A percentile compares a stretch with the other conserved stretches of the same genome.
Conservation (phyloP, 257 asterid species). For the Przewalskia tangutica region DNA sequence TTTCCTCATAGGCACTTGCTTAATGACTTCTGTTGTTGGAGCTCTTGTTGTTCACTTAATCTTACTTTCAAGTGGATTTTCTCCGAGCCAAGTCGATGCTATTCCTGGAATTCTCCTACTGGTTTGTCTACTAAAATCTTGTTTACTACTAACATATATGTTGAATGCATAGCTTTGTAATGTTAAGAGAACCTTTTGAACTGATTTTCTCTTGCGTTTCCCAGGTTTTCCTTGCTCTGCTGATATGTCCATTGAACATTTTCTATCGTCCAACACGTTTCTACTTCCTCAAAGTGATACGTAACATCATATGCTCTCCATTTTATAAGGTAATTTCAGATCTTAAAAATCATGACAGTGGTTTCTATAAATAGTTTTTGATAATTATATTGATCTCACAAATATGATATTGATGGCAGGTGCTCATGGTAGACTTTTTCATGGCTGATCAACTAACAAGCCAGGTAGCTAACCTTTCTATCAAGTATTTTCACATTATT, state of each 20-base stretch:
- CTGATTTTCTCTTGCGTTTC: neutral
- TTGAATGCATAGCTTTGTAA: neutral
- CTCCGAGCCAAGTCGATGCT: slow-evolving; percentile 41
- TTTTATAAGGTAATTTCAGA: slow-evolving; percentile 58
- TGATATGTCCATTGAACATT: slow-evolving; percentile 70
- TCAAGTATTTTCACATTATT: neutral
- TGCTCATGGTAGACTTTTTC: slow-evolving; percentile 84
- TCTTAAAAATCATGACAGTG: neutral
- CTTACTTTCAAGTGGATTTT: slow-evolving; percentile 45
- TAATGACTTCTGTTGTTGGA: slow-evolving; percentile 80
- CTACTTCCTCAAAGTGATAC: slow-evolving; percentile 60
- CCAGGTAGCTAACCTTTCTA: slow-evolving; percentile 43
- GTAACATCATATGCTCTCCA: slow-evolving; percentile 84
- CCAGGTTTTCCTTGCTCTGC: slow-evolving; percentile 36
- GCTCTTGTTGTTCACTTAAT: slow-evolving; percentile 70
- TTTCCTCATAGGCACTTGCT: slow-evolving; percentile 67
- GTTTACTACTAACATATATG: neutral
- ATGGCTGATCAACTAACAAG: slow-evolving; percentile 99
- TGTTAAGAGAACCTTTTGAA: neutral
- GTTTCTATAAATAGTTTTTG: neutral
- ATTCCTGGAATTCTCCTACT: slow-evolving; percentile 69
- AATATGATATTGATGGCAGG: slow-evolving; percentile 26
- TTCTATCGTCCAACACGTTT: slow-evolving; percentile 76
- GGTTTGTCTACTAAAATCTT: slow-evolving; percentile 25
- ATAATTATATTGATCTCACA: neutral